Evolutionary conservation across 768 basidiomycete species (phyloP), one percentile per base, ranked within the genome.

Genomic region (Amanita pseudoporphyria): DNA sequence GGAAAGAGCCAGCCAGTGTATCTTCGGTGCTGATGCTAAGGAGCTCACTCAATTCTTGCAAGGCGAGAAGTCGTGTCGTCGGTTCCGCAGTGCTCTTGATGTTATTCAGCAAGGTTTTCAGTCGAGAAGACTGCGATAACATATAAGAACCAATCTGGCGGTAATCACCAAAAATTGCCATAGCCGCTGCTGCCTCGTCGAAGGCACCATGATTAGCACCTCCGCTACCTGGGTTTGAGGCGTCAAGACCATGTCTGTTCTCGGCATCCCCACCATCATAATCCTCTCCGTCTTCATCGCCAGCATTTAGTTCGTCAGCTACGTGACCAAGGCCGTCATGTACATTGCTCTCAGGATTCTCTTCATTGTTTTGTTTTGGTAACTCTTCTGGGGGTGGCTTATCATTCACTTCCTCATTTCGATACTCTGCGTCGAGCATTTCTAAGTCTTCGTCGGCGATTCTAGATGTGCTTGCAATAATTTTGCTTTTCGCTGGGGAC

Each of bases 11-110:
- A 7, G 90, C 87, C 40, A 99, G 72, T 6, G 93, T 97, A 63
- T 99, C 96, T 67, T 98, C 95, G 2, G 92, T 97, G 65, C 90
- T 91, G 68, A 98, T 94, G 53, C 89, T 88, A 49, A 99, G 79
- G 30, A 97, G 66, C 63, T 98, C 95, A 68, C 89, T 92, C 46
- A 96, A 77, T 60, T 99, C 95, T 61, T 97, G 93, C 24, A 99
- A 70, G 4, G 94, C 93, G 38, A 91, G 69, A 24, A 97, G 78
- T 42, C 93, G 84, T 35, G 83, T 87, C 0, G 86, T 89, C 9
- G 88, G 83, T 62, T 88, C 88, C 28, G 89, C 86, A 24, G 83
- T 81, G 19, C 78, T 62, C 66, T 87, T 87, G 79, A 95, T 89
- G 64, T 89, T 89, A 65, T 77, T 84, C 53, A 96, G 72, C 78